Conservation (phyloP, 257 asterid genomes). For the Marsdenia floribunda region DNA sequence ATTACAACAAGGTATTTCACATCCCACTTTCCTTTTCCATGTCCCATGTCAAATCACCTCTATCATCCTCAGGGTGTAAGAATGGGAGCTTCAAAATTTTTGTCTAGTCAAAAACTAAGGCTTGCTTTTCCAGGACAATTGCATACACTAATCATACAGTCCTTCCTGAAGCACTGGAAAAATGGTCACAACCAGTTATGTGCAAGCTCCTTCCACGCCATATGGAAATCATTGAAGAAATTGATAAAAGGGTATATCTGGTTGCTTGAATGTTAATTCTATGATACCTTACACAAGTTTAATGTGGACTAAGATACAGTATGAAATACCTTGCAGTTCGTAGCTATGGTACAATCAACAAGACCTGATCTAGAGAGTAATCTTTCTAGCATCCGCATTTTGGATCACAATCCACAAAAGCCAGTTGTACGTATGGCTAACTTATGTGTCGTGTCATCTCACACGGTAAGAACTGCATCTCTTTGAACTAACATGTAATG, state of each 20-base stretch:
- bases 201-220: conserved; percentile 99
- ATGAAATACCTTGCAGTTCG: conserved; percentile 50
- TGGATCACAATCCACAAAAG: conserved; percentile 79
- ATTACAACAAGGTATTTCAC: conserved; percentile 66
- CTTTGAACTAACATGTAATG: background rate
- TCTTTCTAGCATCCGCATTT: conserved; percentile 55
- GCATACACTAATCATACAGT: conserved; percentile 99
- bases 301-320: conserved; percentile 10
- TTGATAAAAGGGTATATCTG: conserved; percentile 75
- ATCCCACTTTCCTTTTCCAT: conserved; percentile 19
- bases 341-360: conserved; percentile 55
- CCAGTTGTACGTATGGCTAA: conserved; percentile 99
- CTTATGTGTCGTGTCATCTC: conserved; percentile 91
- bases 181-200: conserved; percentile 99
- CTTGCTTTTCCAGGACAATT: conserved; percentile 55
- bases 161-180: conserved; percentile 98
- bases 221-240: conserved; percentile 95
- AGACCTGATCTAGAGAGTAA: conserved; percentile 80
- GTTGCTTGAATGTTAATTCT: conserved; percentile 3
- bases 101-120: background rate
- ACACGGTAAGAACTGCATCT: conserved; percentile 61
- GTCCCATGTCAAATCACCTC: conserved; percentile 1
- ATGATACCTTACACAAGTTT: background rate
- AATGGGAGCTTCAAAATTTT: background rate
- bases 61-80: background rate